Percentiles rank a stretch among this genome's conserved stretches.
These are phyloP conservation scores for Alternaria metachromatica DNA, from an alignment of 2,329 filamentous ascomycete genomes.

Conservation along the genomic window DNA sequence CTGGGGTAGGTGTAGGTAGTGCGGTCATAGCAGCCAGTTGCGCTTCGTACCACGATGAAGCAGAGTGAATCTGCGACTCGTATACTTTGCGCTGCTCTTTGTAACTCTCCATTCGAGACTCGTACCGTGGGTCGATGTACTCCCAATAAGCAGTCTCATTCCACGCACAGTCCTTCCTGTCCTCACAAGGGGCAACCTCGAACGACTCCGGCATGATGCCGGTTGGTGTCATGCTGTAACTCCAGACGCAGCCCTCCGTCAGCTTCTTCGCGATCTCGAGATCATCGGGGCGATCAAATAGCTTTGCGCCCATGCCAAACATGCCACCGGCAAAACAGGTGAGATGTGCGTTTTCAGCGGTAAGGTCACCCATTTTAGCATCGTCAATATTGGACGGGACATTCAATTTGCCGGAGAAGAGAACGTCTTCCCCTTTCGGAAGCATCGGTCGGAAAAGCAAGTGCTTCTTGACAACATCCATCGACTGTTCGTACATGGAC, in stretches of 20 bases:
- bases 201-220: constrained; percentile 69
- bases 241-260: constrained; percentile 69
- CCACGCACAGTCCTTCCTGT: constrained; percentile 51
- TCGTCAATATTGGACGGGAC: constrained; percentile 39
- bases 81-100: constrained; percentile 45
- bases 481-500: constrained; percentile 63
- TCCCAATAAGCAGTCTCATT: constrained; percentile 55
- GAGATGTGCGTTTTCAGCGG: constrained; percentile 64
- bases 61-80: constrained; percentile 41
- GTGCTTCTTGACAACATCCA: constrained; percentile 53
- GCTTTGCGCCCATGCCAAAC: constrained; percentile 69
- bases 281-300: constrained; percentile 63
- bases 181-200: constrained; percentile 57
- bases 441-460: constrained; percentile 61
- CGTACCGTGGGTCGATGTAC: constrained; percentile 46
- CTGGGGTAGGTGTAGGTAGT: constrained; percentile 13
- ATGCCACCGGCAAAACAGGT: constrained; percentile 75
- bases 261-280: constrained; percentile 64
- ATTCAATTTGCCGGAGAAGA: constrained; percentile 48
- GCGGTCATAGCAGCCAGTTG: constrained; percentile 37
- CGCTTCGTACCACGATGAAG: constrained; percentile 39
- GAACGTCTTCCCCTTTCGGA: constrained; percentile 54
- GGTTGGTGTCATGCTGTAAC: constrained; percentile 63
- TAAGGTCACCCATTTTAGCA: constrained; percentile 33
- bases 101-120: constrained; percentile 34